Evolutionary conservation across 352 stramenopile genomes (phyloP), one percentile per base, ranked within the genome.

Genomic region (Phytophthora tubulina): DNA sequence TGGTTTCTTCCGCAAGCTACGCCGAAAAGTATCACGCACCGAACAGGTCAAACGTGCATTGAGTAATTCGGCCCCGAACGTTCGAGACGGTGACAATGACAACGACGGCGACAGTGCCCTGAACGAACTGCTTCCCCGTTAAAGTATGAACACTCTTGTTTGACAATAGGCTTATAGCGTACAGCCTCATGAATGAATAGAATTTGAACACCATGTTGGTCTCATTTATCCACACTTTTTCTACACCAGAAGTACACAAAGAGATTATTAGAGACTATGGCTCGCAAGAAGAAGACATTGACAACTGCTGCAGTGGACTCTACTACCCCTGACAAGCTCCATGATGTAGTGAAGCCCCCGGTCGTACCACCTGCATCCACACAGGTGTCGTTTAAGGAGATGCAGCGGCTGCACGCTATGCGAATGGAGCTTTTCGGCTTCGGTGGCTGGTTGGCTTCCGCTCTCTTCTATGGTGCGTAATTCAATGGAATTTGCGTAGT

Each of bases 381-480:
- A 3, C 71, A 77, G 69, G 66, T 92, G 15, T 91, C 89, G 54
- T 96, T 96, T 72, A 82, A 92, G 54, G 89, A 96, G 68, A 80
- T 86, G 61, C 89, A 96, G 69, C 86, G 89, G 7, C 67, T 94
- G 35, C 85, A 91, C 41, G 85, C 89, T 13, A 94, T 90, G 80
- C 82, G 92, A 36, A 95, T 92, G 79, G 89, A 96, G 75, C 82
- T 94, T 58, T 96, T 94, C 62, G 89, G 89, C 63, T 96, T 96
- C 61, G 88, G 79, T n/a, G 86, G 86, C 31, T 96, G 89, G 89
- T 71, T 96, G 42, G 84, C 85, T 11, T 95, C 88, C 41, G 89
- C 86, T 27, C 70, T 94, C 39, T 82, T 90, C 50, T 95, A 93
- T 59, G 85, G 89, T 96, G 59, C 33, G 77, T 63, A 30, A 17